Conservation (phyloP, 768 basidiomycete genomes). For the Kondoa malvinella region DNA sequence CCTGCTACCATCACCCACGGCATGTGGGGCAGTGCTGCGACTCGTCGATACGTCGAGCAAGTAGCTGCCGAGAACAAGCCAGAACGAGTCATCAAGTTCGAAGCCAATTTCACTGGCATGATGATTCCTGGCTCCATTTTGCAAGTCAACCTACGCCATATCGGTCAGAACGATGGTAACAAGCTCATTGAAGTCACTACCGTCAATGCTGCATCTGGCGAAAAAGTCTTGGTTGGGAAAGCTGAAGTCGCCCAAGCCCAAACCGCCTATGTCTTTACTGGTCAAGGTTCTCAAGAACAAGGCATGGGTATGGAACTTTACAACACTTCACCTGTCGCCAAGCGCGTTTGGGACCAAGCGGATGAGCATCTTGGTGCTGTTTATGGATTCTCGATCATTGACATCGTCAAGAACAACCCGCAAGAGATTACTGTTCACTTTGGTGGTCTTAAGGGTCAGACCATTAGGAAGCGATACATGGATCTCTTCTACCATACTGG, state of each 20-base stretch:
- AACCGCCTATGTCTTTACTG: conserved; percentile 94
- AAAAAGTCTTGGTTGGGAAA: conserved; percentile 79
- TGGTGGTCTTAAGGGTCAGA: conserved; percentile 97
- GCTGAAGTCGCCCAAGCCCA: conserved; percentile 81
- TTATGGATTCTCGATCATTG: conserved; percentile 95
- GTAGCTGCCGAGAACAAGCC: conserved; percentile 84
- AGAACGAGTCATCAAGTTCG: conserved; percentile 74
- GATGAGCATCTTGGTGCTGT: conserved; percentile 82
- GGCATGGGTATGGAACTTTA: conserved; percentile 99
- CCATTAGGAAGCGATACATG: conserved; percentile 97
- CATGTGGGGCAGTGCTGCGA: conserved; percentile 90
- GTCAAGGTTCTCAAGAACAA: conserved; percentile 91
- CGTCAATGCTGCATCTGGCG: conserved; percentile 53
- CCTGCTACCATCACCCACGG: conserved; percentile 97
- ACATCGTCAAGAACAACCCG: conserved; percentile 72
- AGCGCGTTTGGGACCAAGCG: conserved; percentile 91
- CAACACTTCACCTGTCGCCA: conserved; percentile 75
- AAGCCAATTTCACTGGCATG: conserved; percentile 95
- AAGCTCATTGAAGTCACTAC: conserved; percentile 82
- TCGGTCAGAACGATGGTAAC: conserved; percentile 74
- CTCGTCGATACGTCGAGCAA: conserved; percentile 77
- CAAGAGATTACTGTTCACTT: conserved; percentile 98
- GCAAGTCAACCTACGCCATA: conserved; percentile 68
- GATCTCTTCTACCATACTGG: conserved; percentile 95
- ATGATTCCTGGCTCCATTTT: conserved; percentile 79